Conservation (phyloP, 306 rosid genomes). For the Rubus parviflorus region DNA sequence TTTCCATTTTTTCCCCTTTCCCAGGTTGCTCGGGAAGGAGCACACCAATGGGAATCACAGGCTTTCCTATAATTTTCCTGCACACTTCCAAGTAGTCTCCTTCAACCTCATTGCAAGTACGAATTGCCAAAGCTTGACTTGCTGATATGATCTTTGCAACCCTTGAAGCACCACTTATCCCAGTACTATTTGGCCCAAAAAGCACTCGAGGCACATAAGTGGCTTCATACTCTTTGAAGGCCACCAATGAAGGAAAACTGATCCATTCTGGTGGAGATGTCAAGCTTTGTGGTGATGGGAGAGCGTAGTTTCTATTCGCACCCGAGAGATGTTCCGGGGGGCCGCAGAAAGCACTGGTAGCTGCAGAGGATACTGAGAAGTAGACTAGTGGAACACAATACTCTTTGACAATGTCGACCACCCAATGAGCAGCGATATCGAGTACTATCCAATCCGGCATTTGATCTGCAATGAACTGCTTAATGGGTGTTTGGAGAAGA, state of each 20-base stretch:
- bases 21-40: conserved; percentile 29
- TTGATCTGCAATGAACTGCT: conserved; percentile 12
- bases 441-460: conserved; percentile 22
- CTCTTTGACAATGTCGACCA: background rate
- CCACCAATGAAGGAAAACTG: background rate
- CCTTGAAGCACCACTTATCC: background rate
- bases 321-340: background rate
- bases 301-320: background rate
- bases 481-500: conserved; percentile 4
- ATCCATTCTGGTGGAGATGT: background rate
- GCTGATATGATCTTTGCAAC: background rate
- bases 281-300: background rate
- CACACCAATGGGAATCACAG: conserved; percentile 42
- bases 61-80: conserved; percentile 10
- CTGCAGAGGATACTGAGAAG: background rate
- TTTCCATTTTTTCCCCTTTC: background rate
- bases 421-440: conserved; percentile 12
- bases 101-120: conserved; percentile 34
- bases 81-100: conserved; percentile 27
- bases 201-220: background rate
- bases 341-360: background rate
- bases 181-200: background rate
- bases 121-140: conserved; percentile 11
- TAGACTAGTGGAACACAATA: background rate
- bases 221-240: background rate